A percentile compares a stretch with the other conserved stretches of the same genome.
phyloP scores from a whole-genome alignment of 305 asterid genomes.

The Fraxinus ornus region DNA sequence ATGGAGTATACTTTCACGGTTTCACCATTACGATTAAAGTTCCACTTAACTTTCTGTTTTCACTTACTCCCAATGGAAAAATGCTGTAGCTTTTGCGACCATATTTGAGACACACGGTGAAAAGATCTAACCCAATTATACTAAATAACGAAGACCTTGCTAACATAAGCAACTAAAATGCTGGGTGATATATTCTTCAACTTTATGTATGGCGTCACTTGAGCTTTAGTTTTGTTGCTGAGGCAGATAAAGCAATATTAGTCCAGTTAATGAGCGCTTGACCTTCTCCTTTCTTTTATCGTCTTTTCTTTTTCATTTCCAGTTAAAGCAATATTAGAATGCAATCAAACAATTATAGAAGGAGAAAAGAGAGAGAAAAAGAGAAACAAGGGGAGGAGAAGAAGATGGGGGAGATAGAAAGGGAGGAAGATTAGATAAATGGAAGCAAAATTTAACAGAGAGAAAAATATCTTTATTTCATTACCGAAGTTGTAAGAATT shows the following conservation, averaged over 20 bases:
- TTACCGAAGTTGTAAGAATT: background rate
- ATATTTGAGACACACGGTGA: background rate
- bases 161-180: background rate
- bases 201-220: background rate
- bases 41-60: background rate
- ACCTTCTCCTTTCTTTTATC: background rate
- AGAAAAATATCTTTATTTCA: background rate
- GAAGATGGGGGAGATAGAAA: background rate
- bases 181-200: background rate
- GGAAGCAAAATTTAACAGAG: background rate
- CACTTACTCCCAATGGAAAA: background rate
- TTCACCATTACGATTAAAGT: background rate
- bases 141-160: background rate
- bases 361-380: background rate
- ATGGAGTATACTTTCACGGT: background rate
- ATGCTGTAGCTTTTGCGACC: background rate
- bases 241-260: background rate
- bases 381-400: background rate
- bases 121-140: background rate
- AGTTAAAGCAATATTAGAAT: no score
- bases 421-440: background rate
- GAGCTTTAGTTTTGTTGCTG: background rate
- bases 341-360: background rate
- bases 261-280: background rate
- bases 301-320: background rate